Evolutionary conservation across 225 moss, liverwort and hornwort genomes (phyloP), one percentile per base, ranked within the genome.

Genomic region (Pseudisothecium myosuroides): DNA sequence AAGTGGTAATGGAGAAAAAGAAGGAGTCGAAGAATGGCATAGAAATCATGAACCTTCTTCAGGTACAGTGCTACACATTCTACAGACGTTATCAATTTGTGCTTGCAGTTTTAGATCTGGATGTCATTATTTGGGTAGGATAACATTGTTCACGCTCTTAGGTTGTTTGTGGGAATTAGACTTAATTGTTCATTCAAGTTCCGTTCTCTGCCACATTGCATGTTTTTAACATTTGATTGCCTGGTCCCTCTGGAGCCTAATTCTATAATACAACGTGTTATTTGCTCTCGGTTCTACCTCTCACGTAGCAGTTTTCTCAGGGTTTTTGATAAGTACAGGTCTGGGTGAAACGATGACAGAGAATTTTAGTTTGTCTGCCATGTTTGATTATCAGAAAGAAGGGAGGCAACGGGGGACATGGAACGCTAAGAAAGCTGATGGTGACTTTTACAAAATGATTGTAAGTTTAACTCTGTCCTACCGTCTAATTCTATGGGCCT

Each of bases 1-100:
- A 98, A 86, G 96, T 98, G 43, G 81, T 96, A 88, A 92, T 94
- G 72, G 98, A 98, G 93, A 98, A 95, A 90, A 93, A 95, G 81
- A 95, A 91, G 54, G 95, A 95, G 81, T 93, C 92, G 20, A 95
- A 95, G 91, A 91, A 92, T 82, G 93, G 93, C 83, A 90, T 92
- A 77, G 95, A 95, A 82, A 68, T 95, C 67, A 91, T 93, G 92
- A 95, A 93, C 81, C 91, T 95, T 82, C 95, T 95, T 87, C 95
- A 95, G 91, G 93, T 93, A 87, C 52, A 81, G 43, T 83, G 39
- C 88, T 67, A 56, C 45, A 76, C 47, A 75, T 80, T 65, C 61
- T 85, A 63, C 80, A 73, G 72, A 86, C 41, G 39, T 83, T 56
- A 49, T 80, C 37, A 37, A 45, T 65, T 86, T 52, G 18, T 87